Conservation (phyloP, 129 eudicot species). For the sunflower (Helianthus annuus) region HanXRQr2.0-SUNRISE NC_035447.2:53373125-53373624, state of each 20-base stretch:
- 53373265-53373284: slow-evolving; percentile 58
- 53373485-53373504: slow-evolving; percentile 54
- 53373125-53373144: no score
- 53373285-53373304: slow-evolving; percentile 43
- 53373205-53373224: slow-evolving; percentile 41
- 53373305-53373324: slow-evolving; percentile 54
- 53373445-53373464: slow-evolving; percentile 3
- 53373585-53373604: no score
- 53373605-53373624: no score
- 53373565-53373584: no score
- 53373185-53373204: slow-evolving; percentile 28
- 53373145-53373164: no score
- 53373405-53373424: slow-evolving; percentile 48
- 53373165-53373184: slow-evolving; percentile 30
- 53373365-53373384: slow-evolving; percentile 41
- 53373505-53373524: slow-evolving; percentile 11
- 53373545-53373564: no score
- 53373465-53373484: neutral
- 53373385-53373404: slow-evolving; percentile 48
- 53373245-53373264: slow-evolving; percentile 26
- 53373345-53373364: slow-evolving; percentile 40
- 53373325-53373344: slow-evolving; percentile 34
- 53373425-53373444: slow-evolving; percentile 62
- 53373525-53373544: slow-evolving; percentile 3
- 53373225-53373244: slow-evolving; percentile 46